Conservation (phyloP, 2,329 filamentous ascomycete genomes). For the Colletotrichum lini region DNA sequence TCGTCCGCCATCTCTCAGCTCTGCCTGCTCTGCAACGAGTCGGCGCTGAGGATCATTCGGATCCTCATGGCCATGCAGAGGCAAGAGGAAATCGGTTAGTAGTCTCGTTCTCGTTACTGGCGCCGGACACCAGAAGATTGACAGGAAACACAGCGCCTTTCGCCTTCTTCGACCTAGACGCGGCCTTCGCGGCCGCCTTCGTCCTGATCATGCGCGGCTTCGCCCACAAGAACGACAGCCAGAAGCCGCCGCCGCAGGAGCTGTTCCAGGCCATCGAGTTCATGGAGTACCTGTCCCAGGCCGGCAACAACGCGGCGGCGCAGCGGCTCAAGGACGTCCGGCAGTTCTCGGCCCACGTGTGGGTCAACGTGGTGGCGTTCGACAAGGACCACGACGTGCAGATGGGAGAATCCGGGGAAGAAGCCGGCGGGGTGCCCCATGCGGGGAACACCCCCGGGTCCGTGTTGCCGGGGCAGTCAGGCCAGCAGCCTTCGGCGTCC, state of each 20-base stretch:
- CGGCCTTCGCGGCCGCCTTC: slow-evolving; percentile 49
- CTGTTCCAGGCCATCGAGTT: slow-evolving; percentile 45
- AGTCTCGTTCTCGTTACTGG: fast-evolving
- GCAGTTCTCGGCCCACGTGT: slow-evolving; percentile 48
- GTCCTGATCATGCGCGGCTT: slow-evolving; percentile 49
- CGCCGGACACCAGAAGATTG: not conserved
- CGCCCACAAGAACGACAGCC: slow-evolving; percentile 43
- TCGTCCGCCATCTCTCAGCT: slow-evolving; percentile 43
- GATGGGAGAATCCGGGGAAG: slow-evolving; percentile 43
- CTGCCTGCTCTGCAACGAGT: slow-evolving; percentile 47
- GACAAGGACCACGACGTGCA: slow-evolving; percentile 37
- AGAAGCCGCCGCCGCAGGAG: slow-evolving; percentile 46
- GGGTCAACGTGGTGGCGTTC: slow-evolving; percentile 44
- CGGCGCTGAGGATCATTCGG: slow-evolving; percentile 47
- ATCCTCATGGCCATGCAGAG: slow-evolving; percentile 45
- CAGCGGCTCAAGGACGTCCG: slow-evolving; percentile 46
- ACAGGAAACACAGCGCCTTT: slow-evolving; percentile 43
- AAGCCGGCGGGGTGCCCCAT: slow-evolving; percentile 15
- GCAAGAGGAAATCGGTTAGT: slow-evolving; percentile 45
- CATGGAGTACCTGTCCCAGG: slow-evolving; percentile 45
- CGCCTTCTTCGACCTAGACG: slow-evolving; percentile 49
- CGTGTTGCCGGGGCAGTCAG: slow-evolving; percentile 8
- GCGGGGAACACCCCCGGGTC: not conserved
- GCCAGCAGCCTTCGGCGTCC: slow-evolving; percentile 10
- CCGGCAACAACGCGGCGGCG: slow-evolving; percentile 47